Percentiles rank a stretch among this genome's conserved stretches.
Conservation (phyloP, 345 rosid species). For the Alliaria petiolata region DNA sequence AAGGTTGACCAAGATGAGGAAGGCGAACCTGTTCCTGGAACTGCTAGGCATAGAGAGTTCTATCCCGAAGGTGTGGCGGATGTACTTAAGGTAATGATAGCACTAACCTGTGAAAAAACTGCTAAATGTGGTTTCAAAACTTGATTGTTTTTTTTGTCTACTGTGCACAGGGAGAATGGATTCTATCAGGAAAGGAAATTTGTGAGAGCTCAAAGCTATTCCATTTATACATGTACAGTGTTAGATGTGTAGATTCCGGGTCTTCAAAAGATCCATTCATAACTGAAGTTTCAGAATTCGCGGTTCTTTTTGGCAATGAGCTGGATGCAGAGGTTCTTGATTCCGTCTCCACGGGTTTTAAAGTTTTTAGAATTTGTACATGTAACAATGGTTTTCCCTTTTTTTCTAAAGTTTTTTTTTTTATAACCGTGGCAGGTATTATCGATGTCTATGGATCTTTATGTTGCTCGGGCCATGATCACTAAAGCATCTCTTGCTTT, state of each 20-base stretch:
- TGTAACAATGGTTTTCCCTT: not conserved
- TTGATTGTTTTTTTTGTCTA: not conserved
- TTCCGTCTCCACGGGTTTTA: not conserved
- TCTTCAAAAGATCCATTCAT: constrained; percentile 84
- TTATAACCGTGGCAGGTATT: constrained; percentile 58
- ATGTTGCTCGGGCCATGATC: constrained; percentile 97
- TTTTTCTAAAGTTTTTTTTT: not conserved
- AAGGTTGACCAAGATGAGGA: constrained; percentile 80
- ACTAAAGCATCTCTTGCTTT: constrained; percentile 94
- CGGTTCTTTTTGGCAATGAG: constrained; percentile 93
- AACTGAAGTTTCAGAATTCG: constrained; percentile 81
- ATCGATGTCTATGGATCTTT: constrained; percentile 99
- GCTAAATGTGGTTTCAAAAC: not conserved
- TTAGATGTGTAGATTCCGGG: constrained; percentile 60
- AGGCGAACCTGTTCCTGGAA: constrained; percentile 97
- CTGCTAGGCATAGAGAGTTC: constrained; percentile 98
- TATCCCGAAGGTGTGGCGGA: constrained; percentile 98
- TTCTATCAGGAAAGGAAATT: constrained; percentile 65
- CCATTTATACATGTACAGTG: constrained; percentile 75
- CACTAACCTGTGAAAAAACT: not conserved
- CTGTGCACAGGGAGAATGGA: constrained; percentile 89
- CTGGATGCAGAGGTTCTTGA: constrained; percentile 99
- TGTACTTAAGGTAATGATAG: constrained; percentile 55
- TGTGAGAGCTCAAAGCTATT: constrained; percentile 44
- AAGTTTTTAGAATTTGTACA: not conserved